phyloP scores from a whole-genome alignment of 1,284 basidiomycete genomes.

The Naganishia liquefaciens region DNA sequence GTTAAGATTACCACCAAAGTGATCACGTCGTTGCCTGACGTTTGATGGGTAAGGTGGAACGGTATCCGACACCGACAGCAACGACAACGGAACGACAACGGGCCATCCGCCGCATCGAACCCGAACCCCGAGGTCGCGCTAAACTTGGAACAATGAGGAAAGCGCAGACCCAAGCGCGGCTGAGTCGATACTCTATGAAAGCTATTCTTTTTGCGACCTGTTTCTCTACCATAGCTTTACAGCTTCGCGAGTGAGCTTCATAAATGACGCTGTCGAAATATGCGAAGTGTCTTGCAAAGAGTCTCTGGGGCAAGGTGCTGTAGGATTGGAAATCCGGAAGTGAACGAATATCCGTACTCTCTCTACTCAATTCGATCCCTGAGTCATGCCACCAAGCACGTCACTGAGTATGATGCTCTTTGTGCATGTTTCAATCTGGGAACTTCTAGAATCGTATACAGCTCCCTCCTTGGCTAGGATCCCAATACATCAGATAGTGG shows the following conservation, averaged over 20 bases:
- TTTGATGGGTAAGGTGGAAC: conserved; percentile 11
- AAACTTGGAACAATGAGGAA: not conserved
- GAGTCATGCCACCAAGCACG: no score
- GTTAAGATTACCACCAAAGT: not conserved
- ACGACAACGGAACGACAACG: not conserved
- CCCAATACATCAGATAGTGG: no score
- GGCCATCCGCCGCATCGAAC: not conserved
- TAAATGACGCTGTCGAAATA: no score
- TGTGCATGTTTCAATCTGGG: no score
- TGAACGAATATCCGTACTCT: no score
- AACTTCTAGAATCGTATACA: no score
- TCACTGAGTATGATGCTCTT: no score
- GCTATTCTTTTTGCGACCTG: not conserved
- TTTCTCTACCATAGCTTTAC: not conserved
- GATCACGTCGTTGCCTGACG: not conserved
- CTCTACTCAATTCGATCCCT: no score
- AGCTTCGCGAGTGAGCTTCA: no score
- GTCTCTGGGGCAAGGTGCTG: no score
- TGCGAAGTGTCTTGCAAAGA: not conserved
- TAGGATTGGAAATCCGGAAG: no score
- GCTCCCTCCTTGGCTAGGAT: no score
- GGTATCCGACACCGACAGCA: not conserved
- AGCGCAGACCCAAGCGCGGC: not conserved
- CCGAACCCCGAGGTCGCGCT: not conserved
- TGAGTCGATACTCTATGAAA: not conserved